A percentile compares a stretch with the other conserved stretches of the same genome.
phyloP scores from a whole-genome alignment of 441 rosid species.

The Aquilaria agallochum region DNA sequence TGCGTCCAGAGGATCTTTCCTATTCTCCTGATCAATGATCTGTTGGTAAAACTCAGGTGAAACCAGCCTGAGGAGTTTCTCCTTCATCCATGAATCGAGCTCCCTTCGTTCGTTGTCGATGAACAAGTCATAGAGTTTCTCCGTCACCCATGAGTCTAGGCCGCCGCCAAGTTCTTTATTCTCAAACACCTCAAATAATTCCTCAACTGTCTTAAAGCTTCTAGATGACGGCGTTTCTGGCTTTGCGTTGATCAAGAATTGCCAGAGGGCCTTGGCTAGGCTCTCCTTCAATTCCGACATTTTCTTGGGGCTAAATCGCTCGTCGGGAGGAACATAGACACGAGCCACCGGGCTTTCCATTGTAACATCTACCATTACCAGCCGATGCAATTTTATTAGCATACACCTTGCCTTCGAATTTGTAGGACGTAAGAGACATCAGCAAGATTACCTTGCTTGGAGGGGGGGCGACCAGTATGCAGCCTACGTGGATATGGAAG shows the following conservation, averaged over 20 bases:
- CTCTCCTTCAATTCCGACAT: constrained; percentile 31
- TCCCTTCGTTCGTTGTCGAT: constrained; percentile 18
- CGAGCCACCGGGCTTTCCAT: constrained; percentile 29
- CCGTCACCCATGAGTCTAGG: constrained; percentile 21
- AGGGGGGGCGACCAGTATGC: constrained; percentile 34
- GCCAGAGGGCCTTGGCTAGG: constrained; percentile 27
- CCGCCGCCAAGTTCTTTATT: constrained; percentile 15
- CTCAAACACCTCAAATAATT: background rate
- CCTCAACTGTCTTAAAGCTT: background rate
- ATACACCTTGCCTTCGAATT: too few relatives aligned
- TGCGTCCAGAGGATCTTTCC: constrained; percentile 19
- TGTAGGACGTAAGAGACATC: background rate
- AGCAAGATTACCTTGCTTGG: constrained; percentile 27
- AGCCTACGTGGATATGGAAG: constrained; percentile 57
- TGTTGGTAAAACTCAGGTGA: constrained; percentile 20
- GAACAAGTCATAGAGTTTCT: constrained; percentile 33
- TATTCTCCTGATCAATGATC: constrained; percentile 12
- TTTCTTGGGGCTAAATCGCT: constrained; percentile 40
- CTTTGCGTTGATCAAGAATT: constrained; percentile 30
- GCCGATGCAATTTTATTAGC: too few relatives aligned
- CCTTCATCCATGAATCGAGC: constrained; percentile 14
- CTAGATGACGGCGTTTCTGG: constrained; percentile 11
- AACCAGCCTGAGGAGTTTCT: constrained; percentile 29
- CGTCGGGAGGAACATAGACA: constrained; percentile 51
- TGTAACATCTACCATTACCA: constrained; percentile 6